Conservation (phyloP, 495 filamentous ascomycete genomes). For the Xylaria palmicola region DNA sequence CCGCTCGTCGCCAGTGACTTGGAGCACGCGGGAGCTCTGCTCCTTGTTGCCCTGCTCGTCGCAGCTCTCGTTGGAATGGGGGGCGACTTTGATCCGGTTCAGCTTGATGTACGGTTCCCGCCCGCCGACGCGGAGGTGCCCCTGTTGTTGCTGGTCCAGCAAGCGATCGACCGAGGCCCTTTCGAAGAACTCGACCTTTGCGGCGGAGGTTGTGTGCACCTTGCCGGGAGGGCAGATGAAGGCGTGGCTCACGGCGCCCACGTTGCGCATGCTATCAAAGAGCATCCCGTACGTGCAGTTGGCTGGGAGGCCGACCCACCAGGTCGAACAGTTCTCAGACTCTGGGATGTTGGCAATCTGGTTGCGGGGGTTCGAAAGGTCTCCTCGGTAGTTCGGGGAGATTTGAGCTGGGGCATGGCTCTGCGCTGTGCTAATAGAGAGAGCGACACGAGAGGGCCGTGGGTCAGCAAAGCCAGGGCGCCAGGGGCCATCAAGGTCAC, state of each 20-base stretch:
- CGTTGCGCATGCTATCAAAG: conserved; percentile 11
- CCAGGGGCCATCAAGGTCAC: neutral
- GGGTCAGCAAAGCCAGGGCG: neutral
- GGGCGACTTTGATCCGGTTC: neutral
- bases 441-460: neutral
- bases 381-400: conserved; percentile 2
- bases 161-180: conserved; percentile 8
- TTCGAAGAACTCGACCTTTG: conserved; percentile 14
- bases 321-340: conserved; percentile 7
- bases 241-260: conserved; percentile 5
- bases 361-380: neutral
- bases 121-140: neutral
- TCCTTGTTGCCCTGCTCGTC: neutral
- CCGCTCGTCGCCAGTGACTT: neutral
- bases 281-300: conserved; percentile 13
- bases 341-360: neutral
- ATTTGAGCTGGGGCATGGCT: neutral
- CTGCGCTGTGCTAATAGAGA: neutral
- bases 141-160: neutral
- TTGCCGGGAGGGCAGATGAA: neutral
- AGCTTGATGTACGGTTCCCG: neutral
- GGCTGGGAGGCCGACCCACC: conserved; percentile 11
- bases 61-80: neutral
- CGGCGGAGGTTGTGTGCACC: neutral
- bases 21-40: neutral